A percentile compares a stretch with the other conserved stretches of the same genome.
These are phyloP conservation scores for Bolboschoenus planiculmis DNA, from an alignment of 176 grass and related monocot genomes.

Conservation along the genomic window DNA sequence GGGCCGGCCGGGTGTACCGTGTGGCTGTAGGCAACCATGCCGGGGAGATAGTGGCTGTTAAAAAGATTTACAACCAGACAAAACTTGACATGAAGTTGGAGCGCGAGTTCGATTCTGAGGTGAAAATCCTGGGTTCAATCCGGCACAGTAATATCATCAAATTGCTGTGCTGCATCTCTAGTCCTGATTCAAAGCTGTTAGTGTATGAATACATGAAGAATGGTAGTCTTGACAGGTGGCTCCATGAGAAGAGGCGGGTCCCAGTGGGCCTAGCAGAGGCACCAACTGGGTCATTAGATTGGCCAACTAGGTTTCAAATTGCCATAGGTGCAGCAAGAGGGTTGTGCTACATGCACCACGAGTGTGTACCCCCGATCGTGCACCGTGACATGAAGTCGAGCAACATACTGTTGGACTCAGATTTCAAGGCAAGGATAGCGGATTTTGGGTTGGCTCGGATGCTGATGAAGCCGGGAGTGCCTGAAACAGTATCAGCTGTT, in stretches of 20 bases:
- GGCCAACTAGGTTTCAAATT: conserved; percentile 52
- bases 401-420: conserved; percentile 73
- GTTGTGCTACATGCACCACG: conserved; percentile 83
- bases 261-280: background rate
- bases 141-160: conserved; percentile 76
- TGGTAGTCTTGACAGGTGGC: conserved; percentile 65
- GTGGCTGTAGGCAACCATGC: conserved; percentile 36
- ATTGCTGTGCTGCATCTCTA: conserved; percentile 62
- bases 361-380: conserved; percentile 55
- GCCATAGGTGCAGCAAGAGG: conserved; percentile 49
- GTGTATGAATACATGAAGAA: conserved; percentile 89
- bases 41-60: conserved; percentile 52
- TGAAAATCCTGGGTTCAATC: conserved; percentile 49
- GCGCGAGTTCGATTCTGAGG: conserved; percentile 66
- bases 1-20: conserved; percentile 57
- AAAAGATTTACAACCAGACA: conserved; percentile 39
- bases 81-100: conserved; percentile 43
- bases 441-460: conserved; percentile 85
- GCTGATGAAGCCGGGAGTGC: conserved; percentile 32
- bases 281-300: conserved; percentile 33
- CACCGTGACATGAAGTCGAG: conserved; percentile 82
- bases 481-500: conserved; percentile 45
- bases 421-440: conserved; percentile 51
- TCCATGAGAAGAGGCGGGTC: conserved; percentile 30
- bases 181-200: conserved; percentile 52